Base-by-base conservation (phyloP, 164 flowering plant species). In the Malania oleifera region DNA sequence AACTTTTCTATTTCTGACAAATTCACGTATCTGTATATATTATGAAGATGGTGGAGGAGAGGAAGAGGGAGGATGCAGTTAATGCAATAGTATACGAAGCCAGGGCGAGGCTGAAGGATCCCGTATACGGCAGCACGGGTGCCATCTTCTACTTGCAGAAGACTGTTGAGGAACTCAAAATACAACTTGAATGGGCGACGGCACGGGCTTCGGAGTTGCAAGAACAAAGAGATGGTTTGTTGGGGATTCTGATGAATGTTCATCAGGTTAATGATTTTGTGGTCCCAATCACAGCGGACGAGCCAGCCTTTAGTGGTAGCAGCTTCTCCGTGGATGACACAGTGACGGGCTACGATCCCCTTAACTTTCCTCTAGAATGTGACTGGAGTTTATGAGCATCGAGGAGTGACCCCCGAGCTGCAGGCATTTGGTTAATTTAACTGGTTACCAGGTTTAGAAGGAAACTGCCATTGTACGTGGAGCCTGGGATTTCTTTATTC, bases 81-180 rank as follows among this genome's bases (percentile, higher is more conserved):
- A 77, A 69, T 11, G 69, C 74, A 26, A 24, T 74, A 12, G 78
- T 74, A 0, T 74, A 74, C 40, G 81, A 77, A 51, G 78, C 81
- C 5, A 69, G 45, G 4, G 66, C 72, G 4, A 71, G 81, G 57
- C 52, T 77, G 2, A 58, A 68, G 46, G 67, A 74, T 52, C 81
- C 78, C 1, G 73, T 77, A 0, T 69, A 74, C 50, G 81, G 78
- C 22, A 60, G 76, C 47, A 50, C 70, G 34, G 78, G 76, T 5
- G 63, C 71, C 1, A 68, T 73, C 40, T 73, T 63, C 18, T 64
- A 72, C 14, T 52, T 77, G 56, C 77, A 73, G 48, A 72, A 66
- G 24, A 59, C 59, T 47, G 52, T 73, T 26, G 54, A 65, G 49
- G 70, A 66, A 9, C 73, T 73, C 1, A 28, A 35, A 24, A 23